These are phyloP conservation scores for Tephrocybe sp. DNA, from an alignment of 768 basidiomycete genomes.

Conservation along the genomic window DNA sequence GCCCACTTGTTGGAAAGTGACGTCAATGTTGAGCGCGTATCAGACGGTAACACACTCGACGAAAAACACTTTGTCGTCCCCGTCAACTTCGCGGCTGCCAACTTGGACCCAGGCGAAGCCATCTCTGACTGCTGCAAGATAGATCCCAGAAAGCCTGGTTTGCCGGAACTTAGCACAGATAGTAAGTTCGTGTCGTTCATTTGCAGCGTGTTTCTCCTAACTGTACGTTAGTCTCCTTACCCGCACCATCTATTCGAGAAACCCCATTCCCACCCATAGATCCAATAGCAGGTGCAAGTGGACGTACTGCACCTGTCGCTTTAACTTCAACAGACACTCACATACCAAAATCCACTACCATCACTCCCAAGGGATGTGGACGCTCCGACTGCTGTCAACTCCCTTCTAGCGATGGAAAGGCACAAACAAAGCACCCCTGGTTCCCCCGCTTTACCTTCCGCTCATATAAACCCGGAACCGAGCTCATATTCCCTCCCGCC, in stretches of 20 bases:
- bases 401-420: conserved; percentile 2
- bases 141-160: neutral
- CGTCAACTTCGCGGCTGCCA: conserved; percentile 15
- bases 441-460: conserved; percentile 18
- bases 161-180: neutral
- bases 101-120: conserved; percentile 15
- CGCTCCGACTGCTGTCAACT: conserved; percentile 19
- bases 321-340: too few species aligned
- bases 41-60: neutral
- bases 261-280: neutral
- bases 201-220: neutral
- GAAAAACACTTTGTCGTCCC: conserved; percentile 12
- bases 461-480: conserved; percentile 14
- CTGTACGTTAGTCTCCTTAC: neutral
- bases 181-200: neutral
- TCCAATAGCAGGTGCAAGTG: neutral
- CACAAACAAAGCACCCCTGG: conserved; percentile 7
- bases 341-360: neutral
- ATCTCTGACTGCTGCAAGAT: conserved; percentile 7
- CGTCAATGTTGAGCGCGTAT: neutral
- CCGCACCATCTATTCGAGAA: neutral
- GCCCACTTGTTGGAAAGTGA: too few species aligned
- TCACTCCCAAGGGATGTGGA: conserved; percentile 11
- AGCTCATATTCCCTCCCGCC: conserved; percentile 16
- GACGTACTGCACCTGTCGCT: conserved; percentile 1